phyloP scores from a whole-genome alignment of 768 basidiomycete species.

The Trametes sanguinea region DNA sequence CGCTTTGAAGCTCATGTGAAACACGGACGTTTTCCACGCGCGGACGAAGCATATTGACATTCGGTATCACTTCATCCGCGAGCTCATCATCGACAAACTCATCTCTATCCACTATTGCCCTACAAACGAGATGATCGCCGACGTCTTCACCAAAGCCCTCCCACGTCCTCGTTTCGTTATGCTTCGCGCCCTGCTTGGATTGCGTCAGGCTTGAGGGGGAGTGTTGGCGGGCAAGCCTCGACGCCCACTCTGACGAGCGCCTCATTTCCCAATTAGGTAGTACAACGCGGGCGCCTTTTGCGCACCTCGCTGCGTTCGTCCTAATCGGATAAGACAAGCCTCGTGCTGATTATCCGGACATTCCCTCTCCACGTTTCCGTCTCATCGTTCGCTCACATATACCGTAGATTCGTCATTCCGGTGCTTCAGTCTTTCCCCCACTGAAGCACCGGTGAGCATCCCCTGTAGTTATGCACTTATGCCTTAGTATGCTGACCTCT shows the following conservation, averaged over 20 bases:
- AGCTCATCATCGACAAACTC: constrained; percentile 7
- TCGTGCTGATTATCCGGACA: background rate
- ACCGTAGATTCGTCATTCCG: background rate
- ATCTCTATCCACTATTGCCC: constrained; percentile 13
- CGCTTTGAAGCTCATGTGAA: background rate
- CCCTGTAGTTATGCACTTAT: background rate
- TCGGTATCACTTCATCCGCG: constrained; percentile 35
- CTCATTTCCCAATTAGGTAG: too few species aligned
- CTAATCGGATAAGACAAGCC: background rate
- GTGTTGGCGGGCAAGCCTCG: constrained; percentile 7
- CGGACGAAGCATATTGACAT: constrained; percentile 41
- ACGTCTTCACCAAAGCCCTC: constrained; percentile 38
- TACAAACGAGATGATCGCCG: constrained; percentile 31
- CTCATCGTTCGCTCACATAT: background rate
- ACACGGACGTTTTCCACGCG: background rate
- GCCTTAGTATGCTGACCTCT: background rate
- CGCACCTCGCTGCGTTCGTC: background rate
- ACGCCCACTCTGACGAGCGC: background rate
- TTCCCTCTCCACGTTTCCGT: background rate
- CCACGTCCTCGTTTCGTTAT: background rate
- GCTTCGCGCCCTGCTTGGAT: background rate
- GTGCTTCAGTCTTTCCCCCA: background rate
- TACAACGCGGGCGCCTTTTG: too few species aligned
- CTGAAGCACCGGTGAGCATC: background rate
- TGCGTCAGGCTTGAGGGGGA: constrained; percentile 17